phyloP scores from a whole-genome alignment of 2,329 filamentous ascomycete species.

The Diaporthe humulicola region DNA sequence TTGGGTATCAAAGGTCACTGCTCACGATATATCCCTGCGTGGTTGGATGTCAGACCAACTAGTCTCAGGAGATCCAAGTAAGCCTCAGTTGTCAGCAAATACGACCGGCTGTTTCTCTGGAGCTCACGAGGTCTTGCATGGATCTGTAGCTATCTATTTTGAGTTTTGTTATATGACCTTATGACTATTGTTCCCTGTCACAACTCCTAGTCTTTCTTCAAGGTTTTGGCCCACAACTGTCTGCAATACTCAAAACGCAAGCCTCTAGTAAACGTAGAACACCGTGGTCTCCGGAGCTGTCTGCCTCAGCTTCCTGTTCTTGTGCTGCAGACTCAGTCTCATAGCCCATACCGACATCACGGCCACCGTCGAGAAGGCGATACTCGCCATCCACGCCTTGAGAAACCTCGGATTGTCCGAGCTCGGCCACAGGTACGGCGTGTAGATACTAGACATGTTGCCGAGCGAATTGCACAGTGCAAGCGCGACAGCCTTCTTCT shows the following conservation, averaged over 20 bases:
- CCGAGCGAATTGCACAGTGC: slow-evolving; percentile 55
- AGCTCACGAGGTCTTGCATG: background rate
- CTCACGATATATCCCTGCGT: background rate
- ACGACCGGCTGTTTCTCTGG: background rate
- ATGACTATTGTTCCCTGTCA: too few relatives aligned
- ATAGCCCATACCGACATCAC: background rate
- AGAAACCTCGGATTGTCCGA: slow-evolving; percentile 45
- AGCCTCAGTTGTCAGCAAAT: background rate
- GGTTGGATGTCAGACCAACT: background rate
- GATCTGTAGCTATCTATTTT: too few relatives aligned
- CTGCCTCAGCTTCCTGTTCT: slow-evolving; percentile 14
- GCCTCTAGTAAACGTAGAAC: slow-evolving; percentile 1
- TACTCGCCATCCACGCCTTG: slow-evolving; percentile 28
- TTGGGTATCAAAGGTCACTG: slow-evolving; percentile 1
- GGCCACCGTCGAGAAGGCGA: slow-evolving; percentile 13
- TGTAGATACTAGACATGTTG: slow-evolving; percentile 54
- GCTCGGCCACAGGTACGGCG: slow-evolving; percentile 56
- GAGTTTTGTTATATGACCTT: too few relatives aligned
- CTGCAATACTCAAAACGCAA: background rate
- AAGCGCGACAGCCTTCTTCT: slow-evolving; percentile 61
- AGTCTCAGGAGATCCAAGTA: background rate
- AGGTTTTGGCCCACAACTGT: background rate
- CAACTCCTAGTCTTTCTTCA: background rate
- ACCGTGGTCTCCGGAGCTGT: slow-evolving; percentile 13
- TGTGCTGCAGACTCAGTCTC: slow-evolving; percentile 7